These are phyloP conservation scores for Penicillium sp. DNA, from an alignment of 2,329 filamentous ascomycete genomes.

Conservation along the genomic window DNA sequence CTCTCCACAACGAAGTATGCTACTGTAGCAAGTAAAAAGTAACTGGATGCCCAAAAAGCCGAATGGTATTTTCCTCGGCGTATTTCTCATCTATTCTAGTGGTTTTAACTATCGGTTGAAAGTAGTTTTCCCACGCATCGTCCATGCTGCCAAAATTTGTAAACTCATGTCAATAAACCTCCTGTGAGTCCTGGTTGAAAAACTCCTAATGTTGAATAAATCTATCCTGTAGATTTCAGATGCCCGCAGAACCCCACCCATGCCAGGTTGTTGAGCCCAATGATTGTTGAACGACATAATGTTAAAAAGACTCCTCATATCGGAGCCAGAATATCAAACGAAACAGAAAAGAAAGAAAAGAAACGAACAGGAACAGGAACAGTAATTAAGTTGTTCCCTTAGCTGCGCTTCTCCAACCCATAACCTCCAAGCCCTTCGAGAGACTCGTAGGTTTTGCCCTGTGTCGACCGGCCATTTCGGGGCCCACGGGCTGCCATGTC, in stretches of 20 bases:
- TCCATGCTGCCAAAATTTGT: neutral
- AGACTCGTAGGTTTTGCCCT: constrained; percentile 57
- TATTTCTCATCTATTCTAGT: neutral
- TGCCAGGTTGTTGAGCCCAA: constrained; percentile 34
- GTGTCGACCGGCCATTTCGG: constrained; percentile 62
- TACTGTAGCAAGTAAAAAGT: too few species aligned
- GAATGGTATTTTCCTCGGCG: neutral
- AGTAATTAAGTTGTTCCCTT: neutral
- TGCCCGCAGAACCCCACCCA: constrained; percentile 25
- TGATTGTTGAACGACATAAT: constrained; percentile 30
- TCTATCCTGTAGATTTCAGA: constrained; percentile 20
- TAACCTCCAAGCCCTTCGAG: constrained; percentile 67
- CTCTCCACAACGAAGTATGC: too few species aligned
- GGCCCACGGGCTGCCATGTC: constrained; percentile 82
- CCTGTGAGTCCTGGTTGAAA: constrained; percentile 30
- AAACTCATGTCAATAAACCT: constrained; percentile 7
- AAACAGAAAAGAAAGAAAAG: neutral
- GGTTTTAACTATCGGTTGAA: neutral
- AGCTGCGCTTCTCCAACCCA: constrained; percentile 56
- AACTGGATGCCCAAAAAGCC: neutral
- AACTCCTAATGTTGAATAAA: constrained; percentile 36
- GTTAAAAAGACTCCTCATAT: constrained; percentile 13
- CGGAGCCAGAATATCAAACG: constrained; percentile 4
- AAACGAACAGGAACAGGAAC: neutral
- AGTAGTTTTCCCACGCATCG: neutral